phyloP scores from a whole-genome alignment of 164 flowering plant species.

The Chloranthus sessilifolius region DNA sequence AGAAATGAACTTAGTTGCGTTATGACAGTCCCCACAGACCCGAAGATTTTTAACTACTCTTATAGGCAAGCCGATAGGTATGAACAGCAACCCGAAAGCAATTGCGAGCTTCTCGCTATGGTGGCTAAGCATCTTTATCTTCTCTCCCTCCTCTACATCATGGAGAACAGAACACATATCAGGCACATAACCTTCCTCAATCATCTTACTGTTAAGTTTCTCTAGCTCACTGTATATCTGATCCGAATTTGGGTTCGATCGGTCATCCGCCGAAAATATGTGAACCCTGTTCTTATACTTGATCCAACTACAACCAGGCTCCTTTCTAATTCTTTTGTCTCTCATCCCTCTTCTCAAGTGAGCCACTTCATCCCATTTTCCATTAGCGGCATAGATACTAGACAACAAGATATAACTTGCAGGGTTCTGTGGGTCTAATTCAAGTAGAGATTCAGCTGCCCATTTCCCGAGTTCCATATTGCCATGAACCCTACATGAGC shows the following conservation, averaged over 20 bases:
- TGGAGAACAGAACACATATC: slow-evolving; percentile 21
- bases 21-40: slow-evolving; percentile 73
- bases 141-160: slow-evolving; percentile 21
- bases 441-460: slow-evolving; percentile 68
- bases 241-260: slow-evolving; percentile 49
- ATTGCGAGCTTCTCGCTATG: slow-evolving; percentile 30
- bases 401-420: slow-evolving; percentile 79
- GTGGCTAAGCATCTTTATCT: slow-evolving; percentile 23
- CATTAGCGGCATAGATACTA: slow-evolving; percentile 71
- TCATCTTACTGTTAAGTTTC: slow-evolving; percentile 15
- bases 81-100: slow-evolving; percentile 25
- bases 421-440: slow-evolving; percentile 69
- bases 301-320: slow-evolving; percentile 92
- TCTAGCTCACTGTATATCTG: slow-evolving; percentile 50
- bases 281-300: slow-evolving; percentile 65
- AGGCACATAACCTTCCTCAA: slow-evolving; percentile 19
- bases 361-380: slow-evolving; percentile 77
- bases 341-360: slow-evolving; percentile 64
- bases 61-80: slow-evolving; percentile 20
- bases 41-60: slow-evolving; percentile 18
- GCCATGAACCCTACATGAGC: slow-evolving; percentile 72
- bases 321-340: slow-evolving; percentile 56
- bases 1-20: slow-evolving; percentile 54
- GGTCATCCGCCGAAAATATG: slow-evolving; percentile 75
- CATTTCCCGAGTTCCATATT: slow-evolving; percentile 80